phyloP scores from a whole-genome alignment of 768 basidiomycete genomes.

The Suillus subluteus region DNA sequence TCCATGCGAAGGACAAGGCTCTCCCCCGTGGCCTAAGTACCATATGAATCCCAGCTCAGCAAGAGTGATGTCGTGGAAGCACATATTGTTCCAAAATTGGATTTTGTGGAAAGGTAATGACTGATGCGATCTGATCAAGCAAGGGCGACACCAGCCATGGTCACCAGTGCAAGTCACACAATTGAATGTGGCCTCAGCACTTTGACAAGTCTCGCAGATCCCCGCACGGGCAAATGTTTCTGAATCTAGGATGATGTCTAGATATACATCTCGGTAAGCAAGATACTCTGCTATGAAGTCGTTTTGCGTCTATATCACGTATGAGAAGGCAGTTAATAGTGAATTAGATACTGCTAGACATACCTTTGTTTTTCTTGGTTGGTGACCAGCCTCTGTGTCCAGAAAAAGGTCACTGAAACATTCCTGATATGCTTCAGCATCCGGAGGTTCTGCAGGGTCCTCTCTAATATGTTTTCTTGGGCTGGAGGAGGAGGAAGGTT shows the following conservation, averaged over 20 bases:
- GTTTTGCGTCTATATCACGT: conserved; percentile 7
- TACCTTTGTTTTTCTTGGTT: conserved; percentile 1
- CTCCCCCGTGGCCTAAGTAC: conserved; percentile 26
- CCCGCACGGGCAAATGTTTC: neutral
- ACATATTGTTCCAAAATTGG: conserved; percentile 22
- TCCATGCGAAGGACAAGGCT: conserved; percentile 15
- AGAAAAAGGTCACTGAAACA: neutral
- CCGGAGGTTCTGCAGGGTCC: neutral
- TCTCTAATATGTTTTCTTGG: neutral
- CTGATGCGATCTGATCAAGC: neutral
- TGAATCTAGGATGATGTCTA: neutral
- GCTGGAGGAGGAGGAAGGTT: neutral
- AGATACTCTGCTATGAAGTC: conserved; percentile 11
- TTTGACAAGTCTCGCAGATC: conserved; percentile 1
- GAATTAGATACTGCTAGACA: neutral
- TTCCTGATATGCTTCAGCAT: neutral
- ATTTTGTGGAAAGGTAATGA: conserved; percentile 21
- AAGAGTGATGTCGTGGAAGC: conserved; percentile 17
- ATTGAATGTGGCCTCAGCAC: neutral
- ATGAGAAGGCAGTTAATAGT: neutral
- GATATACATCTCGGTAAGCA: neutral
- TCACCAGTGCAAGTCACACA: conserved; percentile 6
- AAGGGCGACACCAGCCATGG: conserved; percentile 10
- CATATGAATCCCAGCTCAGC: conserved; percentile 22
- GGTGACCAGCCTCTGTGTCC: neutral